Conservation (phyloP, 2,329 filamentous ascomycete genomes). For the Akanthomyces lecanii region DNA sequence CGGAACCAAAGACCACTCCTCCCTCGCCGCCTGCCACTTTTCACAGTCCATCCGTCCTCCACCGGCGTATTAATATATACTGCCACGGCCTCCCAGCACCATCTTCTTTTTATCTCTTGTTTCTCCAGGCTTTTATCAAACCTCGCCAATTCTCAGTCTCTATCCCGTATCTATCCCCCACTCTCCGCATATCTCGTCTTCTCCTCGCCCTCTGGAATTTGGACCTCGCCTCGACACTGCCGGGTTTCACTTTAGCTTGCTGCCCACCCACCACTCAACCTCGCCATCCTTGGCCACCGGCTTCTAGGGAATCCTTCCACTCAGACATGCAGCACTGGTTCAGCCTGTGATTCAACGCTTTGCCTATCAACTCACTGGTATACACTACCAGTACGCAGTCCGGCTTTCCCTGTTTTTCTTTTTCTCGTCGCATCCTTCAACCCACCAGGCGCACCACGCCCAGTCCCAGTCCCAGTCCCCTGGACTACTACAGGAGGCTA, state of each 20-base stretch:
- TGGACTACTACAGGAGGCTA: background rate
- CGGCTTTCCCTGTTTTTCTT: background rate
- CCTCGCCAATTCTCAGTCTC: background rate
- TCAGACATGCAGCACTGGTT: slow-evolving; percentile 4
- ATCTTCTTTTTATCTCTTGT: too few relatives aligned
- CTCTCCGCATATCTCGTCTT: background rate
- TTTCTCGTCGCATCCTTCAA: background rate
- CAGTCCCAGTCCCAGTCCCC: slow-evolving; percentile 1
- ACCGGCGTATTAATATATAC: too few relatives aligned
- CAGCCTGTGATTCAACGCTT: slow-evolving; percentile 2
- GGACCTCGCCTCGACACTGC: background rate
- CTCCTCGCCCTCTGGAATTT: background rate
- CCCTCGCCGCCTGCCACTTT: too few relatives aligned
- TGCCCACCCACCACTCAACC: background rate
- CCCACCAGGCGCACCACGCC: background rate
- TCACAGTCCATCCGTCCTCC: too few relatives aligned
- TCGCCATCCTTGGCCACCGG: background rate
- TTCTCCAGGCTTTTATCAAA: background rate
- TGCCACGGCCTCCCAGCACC: too few relatives aligned
- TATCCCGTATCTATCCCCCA: too few relatives aligned
- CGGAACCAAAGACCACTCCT: too few relatives aligned
- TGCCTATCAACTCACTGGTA: background rate
- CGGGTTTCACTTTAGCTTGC: slow-evolving; percentile 3
- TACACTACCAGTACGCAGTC: background rate
- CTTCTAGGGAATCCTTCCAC: background rate